Conservation (phyloP, 83 land plant genomes). For the Picea engelmannii region DNA sequence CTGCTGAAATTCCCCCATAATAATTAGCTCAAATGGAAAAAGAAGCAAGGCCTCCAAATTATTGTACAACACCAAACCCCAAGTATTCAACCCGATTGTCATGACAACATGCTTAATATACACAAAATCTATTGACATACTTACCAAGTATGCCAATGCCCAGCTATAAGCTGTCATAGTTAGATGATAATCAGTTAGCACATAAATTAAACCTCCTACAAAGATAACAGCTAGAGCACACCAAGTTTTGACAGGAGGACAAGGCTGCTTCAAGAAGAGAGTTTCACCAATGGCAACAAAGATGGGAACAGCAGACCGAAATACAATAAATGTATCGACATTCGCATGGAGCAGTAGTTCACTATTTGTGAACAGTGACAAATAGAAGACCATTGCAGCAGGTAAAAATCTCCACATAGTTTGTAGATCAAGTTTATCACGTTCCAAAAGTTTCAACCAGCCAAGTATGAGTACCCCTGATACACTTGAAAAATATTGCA, state of each 20-base stretch:
- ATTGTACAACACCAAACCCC: conserved; percentile 54
- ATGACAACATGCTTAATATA: conserved; percentile 56
- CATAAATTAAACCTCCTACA: conserved; percentile 40
- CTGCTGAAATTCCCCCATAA: conserved; percentile 46
- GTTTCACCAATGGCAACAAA: conserved; percentile 55
- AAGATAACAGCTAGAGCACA: conserved; percentile 37
- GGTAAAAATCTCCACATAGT: conserved; percentile 39
- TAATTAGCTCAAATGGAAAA: conserved; percentile 47
- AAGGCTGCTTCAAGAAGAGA: conserved; percentile 45
- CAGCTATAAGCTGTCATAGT: conserved; percentile 37
- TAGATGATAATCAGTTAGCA: conserved; percentile 44
- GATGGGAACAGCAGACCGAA: conserved; percentile 52
- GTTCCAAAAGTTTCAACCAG: conserved; percentile 33
- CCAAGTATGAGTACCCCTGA: conserved; percentile 39
- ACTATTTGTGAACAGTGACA: conserved; percentile 59
- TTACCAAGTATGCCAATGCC: conserved; percentile 46
- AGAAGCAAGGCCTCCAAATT: conserved; percentile 55
- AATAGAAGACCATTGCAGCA: conserved; percentile 48
- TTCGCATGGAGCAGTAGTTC: conserved; percentile 62
- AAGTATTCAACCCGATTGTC: conserved; percentile 61
- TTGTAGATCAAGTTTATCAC: conserved; percentile 30
- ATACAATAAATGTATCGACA: conserved; percentile 55
- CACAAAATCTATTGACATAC: conserved; percentile 57
- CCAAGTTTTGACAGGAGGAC: conserved; percentile 47
- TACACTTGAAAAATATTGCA: conserved; percentile 40